These are phyloP conservation scores for Alternaria viburni DNA, from an alignment of 2,329 filamentous ascomycete genomes.

Conservation along the genomic window DNA sequence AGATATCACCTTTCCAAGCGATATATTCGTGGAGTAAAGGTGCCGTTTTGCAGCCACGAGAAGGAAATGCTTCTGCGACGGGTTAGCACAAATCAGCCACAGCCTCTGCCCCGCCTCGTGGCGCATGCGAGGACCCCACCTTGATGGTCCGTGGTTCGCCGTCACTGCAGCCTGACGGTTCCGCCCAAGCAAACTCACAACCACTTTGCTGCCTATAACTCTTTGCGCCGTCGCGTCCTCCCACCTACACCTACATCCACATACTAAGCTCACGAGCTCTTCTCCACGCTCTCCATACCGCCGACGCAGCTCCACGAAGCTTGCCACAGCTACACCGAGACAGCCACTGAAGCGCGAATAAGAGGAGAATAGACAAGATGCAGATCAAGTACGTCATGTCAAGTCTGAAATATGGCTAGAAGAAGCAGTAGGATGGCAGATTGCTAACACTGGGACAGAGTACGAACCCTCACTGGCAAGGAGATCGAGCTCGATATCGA, in stretches of 20 bases:
- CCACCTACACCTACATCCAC: neutral
- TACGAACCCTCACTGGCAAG: conserved; percentile 96
- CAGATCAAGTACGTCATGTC: conserved; percentile 43
- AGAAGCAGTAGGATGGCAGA: neutral
- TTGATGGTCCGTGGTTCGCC: conserved; percentile 8
- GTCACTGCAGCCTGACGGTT: conserved; percentile 11
- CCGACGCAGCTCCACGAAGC: neutral
- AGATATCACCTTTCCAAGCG: too few relatives aligned
- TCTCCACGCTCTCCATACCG: neutral
- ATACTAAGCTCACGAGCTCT: neutral
- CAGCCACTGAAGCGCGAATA: neutral
- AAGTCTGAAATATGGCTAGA: neutral
- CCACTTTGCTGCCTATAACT: conserved; percentile 7
- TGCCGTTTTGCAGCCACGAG: neutral
- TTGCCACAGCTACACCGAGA: neutral
- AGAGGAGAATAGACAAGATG: conserved; percentile 29
- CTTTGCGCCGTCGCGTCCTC: neutral
- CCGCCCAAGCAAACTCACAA: neutral
- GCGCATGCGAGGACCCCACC: conserved; percentile 7
- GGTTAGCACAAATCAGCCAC: conserved; percentile 8
- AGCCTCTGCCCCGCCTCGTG: conserved; percentile 10
- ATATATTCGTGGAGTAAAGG: neutral
- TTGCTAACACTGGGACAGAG: conserved; percentile 61
- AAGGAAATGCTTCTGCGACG: neutral
- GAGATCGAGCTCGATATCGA: conserved; percentile 99